These are phyloP conservation scores for Tilletiaria anomala DNA, from an alignment of 1,284 basidiomycete species.

Conservation along the genomic window DNA sequence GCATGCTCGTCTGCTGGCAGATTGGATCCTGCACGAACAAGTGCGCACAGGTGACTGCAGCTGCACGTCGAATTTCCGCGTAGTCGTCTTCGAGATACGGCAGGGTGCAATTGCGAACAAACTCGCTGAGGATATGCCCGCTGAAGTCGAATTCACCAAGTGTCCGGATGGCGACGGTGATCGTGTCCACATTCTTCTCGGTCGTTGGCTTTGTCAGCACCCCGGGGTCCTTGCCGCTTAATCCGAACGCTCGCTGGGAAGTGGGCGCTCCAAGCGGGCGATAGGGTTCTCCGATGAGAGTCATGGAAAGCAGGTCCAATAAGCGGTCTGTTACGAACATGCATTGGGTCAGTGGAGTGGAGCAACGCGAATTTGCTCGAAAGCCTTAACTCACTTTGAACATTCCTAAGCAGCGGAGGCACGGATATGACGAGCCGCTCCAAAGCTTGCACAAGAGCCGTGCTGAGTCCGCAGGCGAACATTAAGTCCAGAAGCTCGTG, in stretches of 20 bases:
- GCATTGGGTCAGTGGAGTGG: too few relatives aligned
- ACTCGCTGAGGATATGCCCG: conserved; percentile 79
- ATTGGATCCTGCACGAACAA: conserved; percentile 84
- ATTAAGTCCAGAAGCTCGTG: conserved; percentile 95
- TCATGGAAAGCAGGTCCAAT: conserved; percentile 27
- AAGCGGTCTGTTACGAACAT: conserved; percentile 43
- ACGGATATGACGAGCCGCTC: conserved; percentile 75
- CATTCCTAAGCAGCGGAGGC: conserved; percentile 74
- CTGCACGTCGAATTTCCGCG: conserved; percentile 72
- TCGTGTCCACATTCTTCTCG: conserved; percentile 49
- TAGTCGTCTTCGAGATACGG: conserved; percentile 90
- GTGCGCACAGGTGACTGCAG: conserved; percentile 82
- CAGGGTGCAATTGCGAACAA: conserved; percentile 78
- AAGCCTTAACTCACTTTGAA: conserved; percentile 48
- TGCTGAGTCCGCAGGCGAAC: conserved; percentile 86
- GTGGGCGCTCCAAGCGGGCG: conserved; percentile 29
- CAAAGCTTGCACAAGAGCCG: conserved; percentile 72
- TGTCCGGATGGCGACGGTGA: conserved; percentile 73
- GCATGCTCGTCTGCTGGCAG: conserved; percentile 85
- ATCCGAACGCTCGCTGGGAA: neutral
- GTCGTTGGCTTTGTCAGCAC: conserved; percentile 48
- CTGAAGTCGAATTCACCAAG: conserved; percentile 87
- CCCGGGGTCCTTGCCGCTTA: too few relatives aligned
- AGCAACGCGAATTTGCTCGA: too few relatives aligned
- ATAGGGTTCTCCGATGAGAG: conserved; percentile 32